Evolutionary conservation across 2,329 filamentous ascomycete species (phyloP).

Genomic region (Colletotrichum tamarilloi): DNA sequence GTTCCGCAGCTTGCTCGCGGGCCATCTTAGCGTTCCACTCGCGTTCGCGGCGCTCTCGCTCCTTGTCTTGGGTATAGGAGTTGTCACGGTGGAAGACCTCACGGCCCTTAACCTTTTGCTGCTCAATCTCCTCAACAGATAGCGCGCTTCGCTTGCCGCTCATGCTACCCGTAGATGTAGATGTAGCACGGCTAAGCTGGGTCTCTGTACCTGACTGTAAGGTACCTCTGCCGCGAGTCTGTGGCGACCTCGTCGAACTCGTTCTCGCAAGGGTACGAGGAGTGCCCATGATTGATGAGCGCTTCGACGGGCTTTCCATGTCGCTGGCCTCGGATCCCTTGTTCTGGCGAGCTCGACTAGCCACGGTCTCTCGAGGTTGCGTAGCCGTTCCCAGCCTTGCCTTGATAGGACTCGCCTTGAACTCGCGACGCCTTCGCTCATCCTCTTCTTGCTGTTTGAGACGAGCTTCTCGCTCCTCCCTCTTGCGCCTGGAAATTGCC

Average conservation of each 20-base stretch:
- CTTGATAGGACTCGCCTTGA: slow-evolving; percentile 70
- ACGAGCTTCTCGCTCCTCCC: slow-evolving; percentile 66
- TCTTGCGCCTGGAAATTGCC: slow-evolving; percentile 65
- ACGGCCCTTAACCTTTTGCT: slow-evolving; percentile 64
- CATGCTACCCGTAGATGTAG: slow-evolving; percentile 57
- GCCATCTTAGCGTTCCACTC: slow-evolving; percentile 65
- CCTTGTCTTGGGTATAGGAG: slow-evolving; percentile 56
- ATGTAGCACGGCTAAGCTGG: slow-evolving; percentile 51
- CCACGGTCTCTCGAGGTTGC: slow-evolving; percentile 65
- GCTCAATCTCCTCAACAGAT: slow-evolving; percentile 61
- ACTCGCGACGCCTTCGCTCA: slow-evolving; percentile 69
- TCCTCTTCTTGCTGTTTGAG: slow-evolving; percentile 69
- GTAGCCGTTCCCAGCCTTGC: slow-evolving; percentile 53
- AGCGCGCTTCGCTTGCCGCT: slow-evolving; percentile 59
- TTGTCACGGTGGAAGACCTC: slow-evolving; percentile 67
- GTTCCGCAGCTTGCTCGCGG: slow-evolving; percentile 70
- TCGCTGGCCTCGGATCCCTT: slow-evolving; percentile 46
- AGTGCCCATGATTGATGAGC: slow-evolving; percentile 33
- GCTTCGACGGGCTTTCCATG: slow-evolving; percentile 27
- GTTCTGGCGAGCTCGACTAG: slow-evolving; percentile 66
- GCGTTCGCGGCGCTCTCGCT: slow-evolving; percentile 64
- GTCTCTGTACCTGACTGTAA: background rate
- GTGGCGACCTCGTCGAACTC: slow-evolving; percentile 20
- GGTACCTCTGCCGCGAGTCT: slow-evolving; percentile 27
- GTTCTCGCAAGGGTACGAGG: slow-evolving; percentile 18